These are phyloP conservation scores for Pistacia vera DNA, from an alignment of 345 rosid genomes.

Conservation along the genomic window DNA sequence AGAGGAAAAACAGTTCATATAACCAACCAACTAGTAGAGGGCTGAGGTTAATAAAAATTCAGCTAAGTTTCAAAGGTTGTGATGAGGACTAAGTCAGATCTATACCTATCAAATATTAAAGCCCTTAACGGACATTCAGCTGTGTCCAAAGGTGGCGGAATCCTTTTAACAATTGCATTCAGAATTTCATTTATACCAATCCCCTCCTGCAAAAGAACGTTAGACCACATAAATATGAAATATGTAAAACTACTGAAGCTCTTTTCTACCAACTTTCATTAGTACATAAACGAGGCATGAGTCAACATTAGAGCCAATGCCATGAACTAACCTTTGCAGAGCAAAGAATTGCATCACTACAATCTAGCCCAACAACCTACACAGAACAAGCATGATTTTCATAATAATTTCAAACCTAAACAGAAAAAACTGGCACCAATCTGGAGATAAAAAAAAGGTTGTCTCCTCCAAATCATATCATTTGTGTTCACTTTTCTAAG, in stretches of 20 bases:
- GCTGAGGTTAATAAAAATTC: not conserved
- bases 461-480: too few species aligned
- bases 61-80: not conserved
- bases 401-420: not conserved
- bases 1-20: not conserved
- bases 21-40: not conserved
- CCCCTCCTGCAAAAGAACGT: slow-evolving; percentile 64
- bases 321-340: slow-evolving; percentile 86
- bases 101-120: slow-evolving; percentile 94
- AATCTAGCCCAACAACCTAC: slow-evolving; percentile 94
- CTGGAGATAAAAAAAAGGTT: too few species aligned
- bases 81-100: slow-evolving; percentile 21
- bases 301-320: slow-evolving; percentile 2
- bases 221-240: slow-evolving; percentile 5
- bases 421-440: too few species aligned
- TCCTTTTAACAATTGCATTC: slow-evolving; percentile 72
- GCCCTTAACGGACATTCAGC: slow-evolving; percentile 71
- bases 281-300: not conserved
- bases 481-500: too few species aligned
- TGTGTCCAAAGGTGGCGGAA: slow-evolving; percentile 79
- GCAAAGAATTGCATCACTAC: slow-evolving; percentile 89
- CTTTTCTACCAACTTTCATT: not conserved
- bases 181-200: slow-evolving; percentile 88
- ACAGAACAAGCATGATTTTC: slow-evolving; percentile 11
- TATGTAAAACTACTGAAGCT: slow-evolving; percentile 2